Base-by-base conservation (phyloP, 768 basidiomycete genomes). In the Boletales sp. region DNA sequence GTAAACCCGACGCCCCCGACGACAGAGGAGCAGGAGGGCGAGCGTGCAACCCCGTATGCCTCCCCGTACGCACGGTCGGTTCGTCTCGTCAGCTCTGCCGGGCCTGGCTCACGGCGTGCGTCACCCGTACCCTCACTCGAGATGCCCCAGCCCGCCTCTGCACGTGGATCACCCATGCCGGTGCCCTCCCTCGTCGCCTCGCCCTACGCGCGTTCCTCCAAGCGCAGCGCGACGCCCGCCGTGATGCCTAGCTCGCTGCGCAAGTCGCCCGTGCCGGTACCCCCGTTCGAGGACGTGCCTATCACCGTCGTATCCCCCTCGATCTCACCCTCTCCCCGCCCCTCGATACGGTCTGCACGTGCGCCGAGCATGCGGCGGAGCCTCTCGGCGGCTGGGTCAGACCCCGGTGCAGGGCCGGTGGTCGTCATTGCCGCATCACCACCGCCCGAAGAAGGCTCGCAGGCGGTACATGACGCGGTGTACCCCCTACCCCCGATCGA, bases 271-370 rank as follows among this genome's bases (percentile, higher is more conserved):
- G 34, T 28, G 25, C 25, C 1, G 7, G 25, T 34, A 14, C 8
- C 13, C 34, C 12, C 6, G 13, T 15, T 15, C 7, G 34, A 13
- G 34, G 34, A 34, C 2, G 28, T 31, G 8, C 30, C 41, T 5
- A 56, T 64, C 42, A 58, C 45, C 0, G n/a, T 62, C 46, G 34
- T 64, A 30, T 55, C 62, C 6, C 51, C 62, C 2, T 55, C 59
- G 9, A 31, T 34, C 8, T 31, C 62, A 0, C n/a, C 59, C 5
- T 48, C 54, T 0, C 49, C 56, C 2, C 17, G 8, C n/a, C 48
- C 51, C 21, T 42, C 56, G 18, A 38, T 40, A 8, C 59, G 53
- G 2, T 51, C 62, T 10, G 18, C 9, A 2, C 47, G 38, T 15
- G 11, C 9, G 19, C 14, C 39, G 2, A 42, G 30, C 4, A 5